Evolutionary conservation across 176 grass and related monocot genomes (phyloP).

Genomic region (Elaeis guineensis): DNA sequence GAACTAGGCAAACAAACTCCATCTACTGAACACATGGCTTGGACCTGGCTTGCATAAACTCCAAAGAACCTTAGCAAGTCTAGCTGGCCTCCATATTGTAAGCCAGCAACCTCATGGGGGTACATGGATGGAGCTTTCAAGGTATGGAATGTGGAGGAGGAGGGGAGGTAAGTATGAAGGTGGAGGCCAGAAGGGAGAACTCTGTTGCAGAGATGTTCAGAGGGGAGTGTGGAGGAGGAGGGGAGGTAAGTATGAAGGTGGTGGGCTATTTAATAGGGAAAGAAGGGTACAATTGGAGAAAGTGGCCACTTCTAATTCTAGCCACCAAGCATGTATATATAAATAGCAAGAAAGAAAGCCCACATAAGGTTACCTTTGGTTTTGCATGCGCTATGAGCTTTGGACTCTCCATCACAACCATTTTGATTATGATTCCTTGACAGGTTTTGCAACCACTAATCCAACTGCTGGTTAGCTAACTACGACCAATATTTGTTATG

Average conservation of each 20-base stretch:
- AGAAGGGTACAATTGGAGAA: not conserved
- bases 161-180: too few species aligned
- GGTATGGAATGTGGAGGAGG: too few species aligned
- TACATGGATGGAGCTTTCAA: too few species aligned
- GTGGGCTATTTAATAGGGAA: conserved; percentile 63
- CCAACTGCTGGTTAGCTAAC: conserved; percentile 42
- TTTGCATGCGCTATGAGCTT: conserved; percentile 2
- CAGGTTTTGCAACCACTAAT: conserved; percentile 73
- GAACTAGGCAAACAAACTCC: conserved; percentile 24
- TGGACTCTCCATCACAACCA: conserved; percentile 18
- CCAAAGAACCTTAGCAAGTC: conserved; percentile 23
- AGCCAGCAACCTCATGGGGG: too few species aligned
- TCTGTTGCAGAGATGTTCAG: conserved; percentile 27
- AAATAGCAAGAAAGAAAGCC: not conserved
- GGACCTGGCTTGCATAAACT: conserved; percentile 13
- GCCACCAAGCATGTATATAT: not conserved
- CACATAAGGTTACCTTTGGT: not conserved
- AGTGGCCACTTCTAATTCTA: not conserved
- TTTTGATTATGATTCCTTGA: conserved; percentile 21
- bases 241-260: conserved; percentile 30
- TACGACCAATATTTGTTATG: conserved; percentile 56
- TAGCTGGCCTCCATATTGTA: too few species aligned
- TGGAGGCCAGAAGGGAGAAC: conserved; percentile 27
- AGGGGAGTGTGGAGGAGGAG: conserved; percentile 47
- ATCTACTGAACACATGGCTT: conserved; percentile 28